Conservation (phyloP, 352 stramenopile species). For the Peronospora tabacina region DNA sequence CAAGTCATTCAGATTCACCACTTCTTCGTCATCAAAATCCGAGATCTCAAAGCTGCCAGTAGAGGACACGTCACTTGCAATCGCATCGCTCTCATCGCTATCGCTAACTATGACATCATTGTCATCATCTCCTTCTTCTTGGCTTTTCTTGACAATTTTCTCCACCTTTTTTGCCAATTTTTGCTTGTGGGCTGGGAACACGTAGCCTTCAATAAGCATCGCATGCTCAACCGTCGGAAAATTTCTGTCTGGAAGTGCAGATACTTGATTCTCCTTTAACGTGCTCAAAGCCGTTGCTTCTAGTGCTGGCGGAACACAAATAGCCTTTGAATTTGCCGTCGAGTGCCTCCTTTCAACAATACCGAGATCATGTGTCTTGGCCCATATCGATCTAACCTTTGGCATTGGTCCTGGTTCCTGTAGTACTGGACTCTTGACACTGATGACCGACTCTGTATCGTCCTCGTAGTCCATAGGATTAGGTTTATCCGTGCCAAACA, state of each 20-base stretch:
- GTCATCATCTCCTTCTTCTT: constrained; percentile 21
- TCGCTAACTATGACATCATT: constrained; percentile 60
- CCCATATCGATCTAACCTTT: constrained; percentile 59
- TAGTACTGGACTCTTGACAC: not conserved
- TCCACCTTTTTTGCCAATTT: constrained; percentile 69
- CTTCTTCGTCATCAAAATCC: constrained; percentile 63
- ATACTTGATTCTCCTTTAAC: constrained; percentile 42
- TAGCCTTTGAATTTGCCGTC: constrained; percentile 25
- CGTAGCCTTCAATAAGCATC: constrained; percentile 74
- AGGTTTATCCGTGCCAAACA: constrained; percentile 73
- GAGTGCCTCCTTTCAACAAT: constrained; percentile 49
- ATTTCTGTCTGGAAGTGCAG: constrained; percentile 28
- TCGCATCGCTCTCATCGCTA: constrained; percentile 58
- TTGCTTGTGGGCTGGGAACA: constrained; percentile 77
- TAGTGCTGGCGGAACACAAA: constrained; percentile 21
- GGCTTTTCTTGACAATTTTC: constrained; percentile 37
- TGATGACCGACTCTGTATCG: constrained; percentile 15
- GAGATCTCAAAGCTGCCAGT: constrained; percentile 50
- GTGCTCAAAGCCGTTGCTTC: constrained; percentile 9
- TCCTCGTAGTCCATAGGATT: constrained; percentile 61
- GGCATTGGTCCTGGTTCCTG: constrained; percentile 19
- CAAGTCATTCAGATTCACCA: constrained; percentile 60
- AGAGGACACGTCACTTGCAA: constrained; percentile 42
- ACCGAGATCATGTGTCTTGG: constrained; percentile 64
- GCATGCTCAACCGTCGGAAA: constrained; percentile 56